Evolutionary conservation across 148 eudicot species (phyloP).

Genomic region (Fagopyrum homotropicum): DNA sequence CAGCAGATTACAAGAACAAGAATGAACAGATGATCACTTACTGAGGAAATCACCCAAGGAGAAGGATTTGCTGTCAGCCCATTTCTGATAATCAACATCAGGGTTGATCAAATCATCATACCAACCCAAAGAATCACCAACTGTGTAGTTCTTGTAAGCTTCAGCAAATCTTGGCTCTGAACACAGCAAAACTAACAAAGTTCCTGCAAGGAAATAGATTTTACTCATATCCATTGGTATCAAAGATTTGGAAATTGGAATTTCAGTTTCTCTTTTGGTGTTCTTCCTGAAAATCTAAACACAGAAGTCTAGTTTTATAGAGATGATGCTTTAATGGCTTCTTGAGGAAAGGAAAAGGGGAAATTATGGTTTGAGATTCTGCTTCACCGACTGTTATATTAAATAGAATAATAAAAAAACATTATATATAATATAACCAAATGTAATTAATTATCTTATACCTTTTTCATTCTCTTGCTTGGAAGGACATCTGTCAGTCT

Average conservation of each 20-base stretch:
- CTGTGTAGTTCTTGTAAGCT: slow-evolving; percentile 83
- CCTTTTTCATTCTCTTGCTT: background rate
- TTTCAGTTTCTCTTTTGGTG: background rate
- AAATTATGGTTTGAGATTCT: background rate
- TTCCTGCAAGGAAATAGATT: background rate
- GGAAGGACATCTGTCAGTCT: background rate
- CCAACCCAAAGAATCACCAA: slow-evolving; percentile 87
- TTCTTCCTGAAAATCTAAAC: background rate
- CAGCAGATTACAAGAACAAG: background rate
- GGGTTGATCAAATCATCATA: slow-evolving; percentile 55
- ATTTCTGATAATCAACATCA: slow-evolving; percentile 54
- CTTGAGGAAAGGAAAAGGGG: background rate
- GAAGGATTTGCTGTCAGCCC: slow-evolving; percentile 63
- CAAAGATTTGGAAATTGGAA: background rate
- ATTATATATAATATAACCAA: background rate
- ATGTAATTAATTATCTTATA: background rate
- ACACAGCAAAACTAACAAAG: slow-evolving; percentile 8
- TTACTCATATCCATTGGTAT: background rate
- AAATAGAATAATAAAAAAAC: background rate
- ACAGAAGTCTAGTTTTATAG: background rate
- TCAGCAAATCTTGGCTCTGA: slow-evolving; percentile 45
- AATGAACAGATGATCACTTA: slow-evolving; percentile 21
- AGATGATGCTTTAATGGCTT: background rate
- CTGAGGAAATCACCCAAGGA: slow-evolving; percentile 91
- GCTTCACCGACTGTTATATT: slow-evolving; percentile 5